These are phyloP conservation scores for Albatrellus sp. DNA, from an alignment of 1,284 basidiomycete genomes.

Conservation along the genomic window DNA sequence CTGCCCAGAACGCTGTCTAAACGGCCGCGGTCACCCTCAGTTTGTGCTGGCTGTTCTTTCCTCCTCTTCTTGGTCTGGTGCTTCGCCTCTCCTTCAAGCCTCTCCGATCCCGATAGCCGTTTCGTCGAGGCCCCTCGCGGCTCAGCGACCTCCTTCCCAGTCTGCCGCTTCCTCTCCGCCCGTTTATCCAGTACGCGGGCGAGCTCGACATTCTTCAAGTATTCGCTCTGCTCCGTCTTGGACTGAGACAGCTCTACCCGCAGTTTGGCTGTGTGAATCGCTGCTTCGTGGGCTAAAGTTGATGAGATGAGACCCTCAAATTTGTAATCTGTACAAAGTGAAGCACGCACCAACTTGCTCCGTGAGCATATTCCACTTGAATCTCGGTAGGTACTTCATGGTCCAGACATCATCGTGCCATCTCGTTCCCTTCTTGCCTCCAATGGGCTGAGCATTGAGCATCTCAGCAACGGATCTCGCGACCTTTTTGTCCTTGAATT, in stretches of 20 bases:
- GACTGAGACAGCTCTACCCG: conserved; percentile 88
- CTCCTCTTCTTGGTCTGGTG: conserved; percentile 24
- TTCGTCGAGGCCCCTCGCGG: conserved; percentile 7
- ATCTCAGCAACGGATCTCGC: conserved; percentile 87
- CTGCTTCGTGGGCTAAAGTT: conserved; percentile 78
- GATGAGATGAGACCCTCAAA: not conserved
- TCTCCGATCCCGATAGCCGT: conserved; percentile 16
- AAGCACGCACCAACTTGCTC: conserved; percentile 86
- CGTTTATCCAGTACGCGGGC: conserved; percentile 87
- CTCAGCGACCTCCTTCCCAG: conserved; percentile 11
- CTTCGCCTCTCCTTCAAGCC: conserved; percentile 37
- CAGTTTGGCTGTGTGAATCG: conserved; percentile 76
- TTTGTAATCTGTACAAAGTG: conserved; percentile 1
- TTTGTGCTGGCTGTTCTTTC: conserved; percentile 15
- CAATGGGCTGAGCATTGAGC: conserved; percentile 94
- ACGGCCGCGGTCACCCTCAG: conserved; percentile 11
- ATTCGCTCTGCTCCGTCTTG: conserved; percentile 82
- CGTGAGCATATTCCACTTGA: conserved; percentile 98
- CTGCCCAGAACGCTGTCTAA: conserved; percentile 39
- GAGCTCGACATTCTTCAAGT: conserved; percentile 90
- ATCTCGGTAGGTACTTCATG: conserved; percentile 96
- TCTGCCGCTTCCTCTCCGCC: conserved; percentile 47
- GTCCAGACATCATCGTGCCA: conserved; percentile 99
- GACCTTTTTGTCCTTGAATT: conserved; percentile 89
- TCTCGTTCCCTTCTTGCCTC: conserved; percentile 82